phyloP scores from a whole-genome alignment of 768 basidiomycete species.

The Boletus vermiculosoides region DNA sequence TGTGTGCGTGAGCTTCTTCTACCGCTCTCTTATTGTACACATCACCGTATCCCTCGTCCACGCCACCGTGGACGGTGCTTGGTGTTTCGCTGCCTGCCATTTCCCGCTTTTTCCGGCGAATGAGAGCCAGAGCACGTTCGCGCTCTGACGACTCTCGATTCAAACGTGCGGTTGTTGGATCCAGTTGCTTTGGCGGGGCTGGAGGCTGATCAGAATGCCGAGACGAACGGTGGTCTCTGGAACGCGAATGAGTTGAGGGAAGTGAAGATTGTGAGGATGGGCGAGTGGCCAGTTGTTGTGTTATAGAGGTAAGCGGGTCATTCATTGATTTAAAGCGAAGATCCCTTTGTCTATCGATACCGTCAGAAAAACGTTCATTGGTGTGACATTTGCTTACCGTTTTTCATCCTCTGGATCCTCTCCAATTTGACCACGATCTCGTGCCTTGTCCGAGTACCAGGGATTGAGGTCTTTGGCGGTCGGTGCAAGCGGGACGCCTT shows the following conservation, averaged over 20 bases:
- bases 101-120: constrained; percentile 64
- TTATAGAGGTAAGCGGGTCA: constrained; percentile 76
- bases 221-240: constrained; percentile 14
- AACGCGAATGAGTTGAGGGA: constrained; percentile 15
- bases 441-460: constrained; percentile 57
- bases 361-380: not conserved
- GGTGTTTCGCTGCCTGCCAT: constrained; percentile 66
- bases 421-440: constrained; percentile 25
- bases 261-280: constrained; percentile 13
- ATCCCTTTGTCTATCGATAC: constrained; percentile 53
- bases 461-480: constrained; percentile 74
- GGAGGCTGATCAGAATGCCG: constrained; percentile 11
- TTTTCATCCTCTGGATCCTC: constrained; percentile 36
- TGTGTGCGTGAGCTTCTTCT: constrained; percentile 60
- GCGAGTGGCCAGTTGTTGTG: constrained; percentile 55
- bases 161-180: constrained; percentile 54
- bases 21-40: constrained; percentile 70
- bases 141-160: constrained; percentile 75
- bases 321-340: constrained; percentile 57
- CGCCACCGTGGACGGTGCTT: constrained; percentile 57
- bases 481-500: constrained; percentile 72
- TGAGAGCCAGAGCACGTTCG: constrained; percentile 70
- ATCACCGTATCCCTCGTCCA: constrained; percentile 57
- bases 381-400: constrained; percentile 30
- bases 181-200: constrained; percentile 32